Base-by-base conservation (phyloP, 2,329 filamentous ascomycete species). In the Gnomoniopsis sp. region DNA sequence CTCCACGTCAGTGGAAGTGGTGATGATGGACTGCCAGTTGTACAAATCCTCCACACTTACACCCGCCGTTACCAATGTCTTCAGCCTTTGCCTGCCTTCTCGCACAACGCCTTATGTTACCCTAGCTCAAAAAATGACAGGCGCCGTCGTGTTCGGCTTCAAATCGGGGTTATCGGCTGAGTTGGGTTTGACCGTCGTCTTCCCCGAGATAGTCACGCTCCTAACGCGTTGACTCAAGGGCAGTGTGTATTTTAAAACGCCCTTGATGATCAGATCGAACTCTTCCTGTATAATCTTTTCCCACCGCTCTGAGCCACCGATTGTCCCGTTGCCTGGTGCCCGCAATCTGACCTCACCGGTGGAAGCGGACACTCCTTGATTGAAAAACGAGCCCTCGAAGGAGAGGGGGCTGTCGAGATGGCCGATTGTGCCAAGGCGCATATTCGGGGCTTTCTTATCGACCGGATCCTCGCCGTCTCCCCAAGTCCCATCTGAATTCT, bases 231-330 rank as follows among this genome's bases (percentile, higher is more conserved):
- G 81, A 65, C 83, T 88, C 54, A 88, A 74, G 2, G 85, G 85
- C 36, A 88, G 75, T 33, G 77, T 83, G 68, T 99, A 99, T 69
- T 93, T 92, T 65, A 99, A 80, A 15, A 95, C 89, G 22, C 95
- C 95, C 66, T 95, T 88, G 46, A 99, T 84, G 61, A 98, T 93
- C 51, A 99, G 81, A 65, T 97, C 91, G 66, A 98, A 99, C 48
- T 93, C 90, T 71, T 97, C 90, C 64, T 96, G 86, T 53, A 97
- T 80, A 49, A 98, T 93, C 60, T 87, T 84, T 70, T 96, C 91
- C 95, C 95, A 99, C 14, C 93, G 86, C 68, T 89, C 86, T 1
- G 88, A 88, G 10, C 93, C 95, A 44, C 90, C 89, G 47, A 91
- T 87, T 0, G 95, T 98, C 66, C 87, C 87, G 72, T 98, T 99